A percentile compares a stretch with the other conserved stretches of the same genome.
phyloP scores from a whole-genome alignment of 2,329 filamentous ascomycete species.

The Nemania sp. region DNA sequence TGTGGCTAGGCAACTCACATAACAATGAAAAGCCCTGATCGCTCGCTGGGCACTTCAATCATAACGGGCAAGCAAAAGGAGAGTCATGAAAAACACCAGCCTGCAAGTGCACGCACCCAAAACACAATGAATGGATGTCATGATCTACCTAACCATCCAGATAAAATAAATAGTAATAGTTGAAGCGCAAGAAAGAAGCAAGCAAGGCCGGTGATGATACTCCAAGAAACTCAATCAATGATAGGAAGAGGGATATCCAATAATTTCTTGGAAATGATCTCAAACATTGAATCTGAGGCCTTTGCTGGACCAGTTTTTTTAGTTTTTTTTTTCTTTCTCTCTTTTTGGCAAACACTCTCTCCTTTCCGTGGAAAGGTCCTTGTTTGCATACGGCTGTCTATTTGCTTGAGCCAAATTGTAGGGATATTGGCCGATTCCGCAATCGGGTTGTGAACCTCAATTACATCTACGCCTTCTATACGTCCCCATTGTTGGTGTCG shows the following conservation, averaged over 20 bases:
- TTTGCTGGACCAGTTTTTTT: constrained; percentile 23
- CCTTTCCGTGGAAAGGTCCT: neutral
- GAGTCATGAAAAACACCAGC: neutral
- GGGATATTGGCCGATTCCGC: neutral
- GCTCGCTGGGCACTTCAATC: too few species aligned
- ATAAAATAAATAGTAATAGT: too few species aligned
- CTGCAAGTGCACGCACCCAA: constrained; percentile 20
- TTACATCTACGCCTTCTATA: constrained; percentile 22
- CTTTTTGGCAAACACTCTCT: neutral
- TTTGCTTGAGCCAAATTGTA: too few species aligned
- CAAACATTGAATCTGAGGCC: constrained; percentile 66
- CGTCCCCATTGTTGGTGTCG: neutral
- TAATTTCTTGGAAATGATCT: constrained; percentile 60
- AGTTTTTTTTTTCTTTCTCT: neutral
- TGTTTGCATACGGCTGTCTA: too few species aligned
- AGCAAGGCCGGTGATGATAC: constrained; percentile 64
- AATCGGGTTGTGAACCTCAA: constrained; percentile 3
- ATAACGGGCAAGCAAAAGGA: neutral
- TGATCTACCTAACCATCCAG: too few species aligned
- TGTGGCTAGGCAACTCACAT: too few species aligned
- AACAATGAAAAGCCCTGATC: too few species aligned
- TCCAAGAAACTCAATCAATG: constrained; percentile 53
- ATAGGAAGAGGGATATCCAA: constrained; percentile 73
- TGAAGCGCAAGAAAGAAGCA: neutral
- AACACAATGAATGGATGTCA: too few species aligned